Percentiles rank a stretch among this genome's conserved stretches.
Evolutionary conservation across 106 monocot genomes (phyloP).

Genomic region (Narthecium ossifragum): DNA sequence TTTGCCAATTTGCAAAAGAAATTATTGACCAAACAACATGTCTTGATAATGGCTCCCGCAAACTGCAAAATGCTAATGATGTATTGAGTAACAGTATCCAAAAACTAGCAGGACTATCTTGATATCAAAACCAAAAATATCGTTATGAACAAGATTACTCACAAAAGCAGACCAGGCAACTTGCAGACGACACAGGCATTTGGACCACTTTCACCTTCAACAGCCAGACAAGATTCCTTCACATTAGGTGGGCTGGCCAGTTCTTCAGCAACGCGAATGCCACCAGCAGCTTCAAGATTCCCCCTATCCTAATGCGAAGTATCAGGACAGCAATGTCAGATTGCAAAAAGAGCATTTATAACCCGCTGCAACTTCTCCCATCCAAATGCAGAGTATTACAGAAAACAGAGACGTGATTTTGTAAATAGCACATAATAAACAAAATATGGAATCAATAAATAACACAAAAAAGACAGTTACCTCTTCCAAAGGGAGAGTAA

Average conservation of each 20-base stretch:
- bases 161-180: conserved; percentile 34
- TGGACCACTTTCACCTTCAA: conserved; percentile 2
- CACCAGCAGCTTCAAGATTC: conserved; percentile 6
- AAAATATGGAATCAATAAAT: too few species aligned
- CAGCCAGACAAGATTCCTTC: conserved; percentile 2
- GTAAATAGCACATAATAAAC: background rate
- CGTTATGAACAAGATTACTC: too few species aligned
- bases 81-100: too few species aligned
- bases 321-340: too few species aligned
- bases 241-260: background rate
- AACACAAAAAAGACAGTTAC: conserved; percentile 4
- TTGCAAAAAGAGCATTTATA: too few species aligned
- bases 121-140: too few species aligned
- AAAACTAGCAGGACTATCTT: too few species aligned
- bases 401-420: conserved; percentile 12
- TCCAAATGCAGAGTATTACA: conserved; percentile 24
- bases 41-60: too few species aligned
- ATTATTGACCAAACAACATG: too few species aligned
- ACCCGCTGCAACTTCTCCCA: too few species aligned
- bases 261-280: conserved; percentile 1
- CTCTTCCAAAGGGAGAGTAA: background rate
- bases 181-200: conserved; percentile 47
- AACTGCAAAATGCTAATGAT: too few species aligned
- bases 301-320: conserved; percentile 29
- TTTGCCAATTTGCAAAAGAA: too few species aligned